Percentiles rank a stretch among this genome's conserved stretches.
These are phyloP conservation scores for Colletotrichum liriopes DNA, from an alignment of 2,329 filamentous ascomycete genomes.

Conservation along the genomic window DNA sequence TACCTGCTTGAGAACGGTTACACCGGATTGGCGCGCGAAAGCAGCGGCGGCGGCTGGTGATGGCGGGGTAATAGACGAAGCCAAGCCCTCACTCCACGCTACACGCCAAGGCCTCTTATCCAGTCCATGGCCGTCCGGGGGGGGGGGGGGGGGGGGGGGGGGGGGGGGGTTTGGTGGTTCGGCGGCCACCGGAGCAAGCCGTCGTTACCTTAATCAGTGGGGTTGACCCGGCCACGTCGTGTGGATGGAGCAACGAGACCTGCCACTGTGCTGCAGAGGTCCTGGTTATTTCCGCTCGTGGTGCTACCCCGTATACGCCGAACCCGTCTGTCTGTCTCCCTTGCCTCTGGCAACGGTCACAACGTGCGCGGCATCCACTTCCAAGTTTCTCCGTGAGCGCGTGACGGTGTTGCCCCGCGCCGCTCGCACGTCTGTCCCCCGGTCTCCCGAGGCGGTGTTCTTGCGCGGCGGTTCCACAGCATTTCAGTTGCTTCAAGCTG, in stretches of 20 bases:
- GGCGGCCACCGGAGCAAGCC: neutral
- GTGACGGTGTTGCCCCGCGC: neutral
- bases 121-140: neutral
- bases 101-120: neutral
- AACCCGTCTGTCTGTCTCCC: neutral
- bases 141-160: neutral
- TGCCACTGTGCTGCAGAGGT: neutral
- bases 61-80: conserved; percentile 24
- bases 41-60: neutral
- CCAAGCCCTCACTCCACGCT: neutral
- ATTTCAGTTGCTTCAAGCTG: no score
- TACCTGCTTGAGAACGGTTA: conserved; percentile 29
- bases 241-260: no score
- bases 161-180: neutral
- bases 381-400: conserved; percentile 32
- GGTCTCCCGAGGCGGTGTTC: neutral
- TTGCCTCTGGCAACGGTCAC: neutral
- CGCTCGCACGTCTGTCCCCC: neutral
- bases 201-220: conserved; percentile 30
- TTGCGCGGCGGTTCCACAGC: neutral
- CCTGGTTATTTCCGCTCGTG: neutral
- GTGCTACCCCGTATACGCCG: conserved; percentile 1
- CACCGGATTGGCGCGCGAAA: conserved; percentile 36
- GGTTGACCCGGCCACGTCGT: conserved; percentile 21
- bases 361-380: neutral